A percentile compares a stretch with the other conserved stretches of the same genome.
Conservation (phyloP, 768 basidiomycete genomes). For the Tubosaeta sp. region DNA sequence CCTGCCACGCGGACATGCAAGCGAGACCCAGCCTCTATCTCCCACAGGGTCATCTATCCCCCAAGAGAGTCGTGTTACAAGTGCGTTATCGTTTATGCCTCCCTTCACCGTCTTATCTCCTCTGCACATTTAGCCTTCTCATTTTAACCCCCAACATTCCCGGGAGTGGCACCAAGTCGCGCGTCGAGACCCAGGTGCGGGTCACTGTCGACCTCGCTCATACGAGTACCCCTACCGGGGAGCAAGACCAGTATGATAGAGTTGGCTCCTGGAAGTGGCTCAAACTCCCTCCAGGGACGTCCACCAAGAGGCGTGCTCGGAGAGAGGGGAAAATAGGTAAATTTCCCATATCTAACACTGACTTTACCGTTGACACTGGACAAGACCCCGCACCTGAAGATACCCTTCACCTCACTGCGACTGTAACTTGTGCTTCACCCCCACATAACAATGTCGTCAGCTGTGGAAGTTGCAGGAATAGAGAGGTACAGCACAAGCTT, state of each 20-base stretch:
- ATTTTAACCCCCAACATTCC: constrained; percentile 85
- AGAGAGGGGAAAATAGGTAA: constrained; percentile 81
- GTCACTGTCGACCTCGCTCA: constrained; percentile 77
- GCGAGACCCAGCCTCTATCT: constrained; percentile 43
- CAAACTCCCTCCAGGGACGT: constrained; percentile 71
- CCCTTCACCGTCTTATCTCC: constrained; percentile 14
- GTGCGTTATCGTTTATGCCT: constrained; percentile 38
- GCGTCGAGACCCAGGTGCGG: constrained; percentile 94
- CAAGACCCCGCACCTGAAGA: constrained; percentile 66
- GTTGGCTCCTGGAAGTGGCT: constrained; percentile 92
- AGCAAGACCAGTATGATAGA: constrained; percentile 65
- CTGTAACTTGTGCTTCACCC: constrained; percentile 76
- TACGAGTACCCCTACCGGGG: constrained; percentile 52
- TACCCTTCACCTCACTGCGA: constrained; percentile 65
- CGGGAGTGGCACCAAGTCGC: constrained; percentile 77
- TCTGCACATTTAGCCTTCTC: constrained; percentile 50
- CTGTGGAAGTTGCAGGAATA: constrained; percentile 83
- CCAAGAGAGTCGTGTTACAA: constrained; percentile 74
- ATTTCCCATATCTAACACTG: constrained; percentile 14
- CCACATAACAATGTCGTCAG: constrained; percentile 74
- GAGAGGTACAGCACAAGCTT: constrained; percentile 55
- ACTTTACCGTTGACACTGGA: constrained; percentile 18
- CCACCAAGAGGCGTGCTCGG: constrained; percentile 79
- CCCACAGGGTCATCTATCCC: constrained; percentile 64
- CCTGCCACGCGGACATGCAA: constrained; percentile 58